These are phyloP conservation scores for Solanum paucissectum DNA, from an alignment of 257 asterid genomes.

Conservation along the genomic window DNA sequence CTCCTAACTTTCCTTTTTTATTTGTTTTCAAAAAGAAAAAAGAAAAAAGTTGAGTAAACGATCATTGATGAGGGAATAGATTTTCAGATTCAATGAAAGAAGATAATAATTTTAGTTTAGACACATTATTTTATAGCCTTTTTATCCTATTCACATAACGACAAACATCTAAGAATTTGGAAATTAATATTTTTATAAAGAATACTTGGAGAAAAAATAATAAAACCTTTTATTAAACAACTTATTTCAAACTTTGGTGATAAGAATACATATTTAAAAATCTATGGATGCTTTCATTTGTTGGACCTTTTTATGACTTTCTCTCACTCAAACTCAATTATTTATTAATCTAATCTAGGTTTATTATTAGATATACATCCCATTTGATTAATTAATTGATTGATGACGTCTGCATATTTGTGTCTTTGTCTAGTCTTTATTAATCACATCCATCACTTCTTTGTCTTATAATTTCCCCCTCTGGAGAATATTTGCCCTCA, in stretches of 20 bases:
- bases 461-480: background rate
- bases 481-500: background rate
- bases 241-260: background rate
- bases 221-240: background rate
- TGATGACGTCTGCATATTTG: background rate
- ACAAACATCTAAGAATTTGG: background rate
- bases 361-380: background rate
- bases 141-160: background rate
- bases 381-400: background rate
- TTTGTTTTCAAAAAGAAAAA: background rate
- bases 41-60: background rate
- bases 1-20: background rate
- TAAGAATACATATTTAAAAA: background rate
- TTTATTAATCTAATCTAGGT: background rate
- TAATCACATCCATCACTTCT: background rate
- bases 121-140: background rate
- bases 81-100: background rate
- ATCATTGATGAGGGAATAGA: background rate
- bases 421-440: background rate
- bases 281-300: background rate
- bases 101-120: background rate
- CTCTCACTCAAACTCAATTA: background rate
- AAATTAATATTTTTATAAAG: background rate
- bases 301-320: background rate
- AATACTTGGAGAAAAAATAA: background rate